Base-by-base conservation (phyloP, 257 asterid genomes). In the Primulina eburnea region DNA sequence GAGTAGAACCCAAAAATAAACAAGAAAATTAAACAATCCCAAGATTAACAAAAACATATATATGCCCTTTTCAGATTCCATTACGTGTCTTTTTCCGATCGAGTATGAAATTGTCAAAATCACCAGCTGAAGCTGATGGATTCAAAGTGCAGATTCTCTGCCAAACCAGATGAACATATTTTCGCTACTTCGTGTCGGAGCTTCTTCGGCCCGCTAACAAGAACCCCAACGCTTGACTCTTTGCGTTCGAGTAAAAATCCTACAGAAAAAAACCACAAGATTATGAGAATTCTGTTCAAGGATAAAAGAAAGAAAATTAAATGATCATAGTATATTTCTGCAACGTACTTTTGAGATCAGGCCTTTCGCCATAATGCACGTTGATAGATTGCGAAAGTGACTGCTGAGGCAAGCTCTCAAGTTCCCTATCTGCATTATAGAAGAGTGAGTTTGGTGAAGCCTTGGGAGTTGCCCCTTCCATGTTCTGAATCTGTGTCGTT, bases 51-150 rank as follows among this genome's bases (percentile, higher is more conserved):
- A 40, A 40, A 11, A 40, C 6, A 33, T 6, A 33, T 6, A 33
- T 6, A 33, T 4, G 37, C 37, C 37, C 6, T 33, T 33, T 33
- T 33, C 4, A 3, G 30, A 28, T 2, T 28, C 30, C 30, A 28
- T 3, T 28, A 24, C 26, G 30, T 28, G 30, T 28, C 30, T 28
- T 38, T 40, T 14, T 43, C n/a, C 7, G 24, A 21, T 21, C 24
- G 2, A 16, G 57, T 50, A 50, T 14, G 57, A 50, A 50, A 50
- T 16, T 50, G 8, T 50, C 8, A 16, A 33, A 21, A 62, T 84
- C 75, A 85, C 86, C 85, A 82, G 43, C 40, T 60, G 81, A 85
- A 82, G 84, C 84, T 85, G 73, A 82, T 76, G 2, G 90, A 80
- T 60, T 85, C 86, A 34, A 78, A 85, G 60, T 76, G 62, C 64